phyloP scores from a whole-genome alignment of 163 green algal genomes.

The Smithsoniella earleae region DNA sequence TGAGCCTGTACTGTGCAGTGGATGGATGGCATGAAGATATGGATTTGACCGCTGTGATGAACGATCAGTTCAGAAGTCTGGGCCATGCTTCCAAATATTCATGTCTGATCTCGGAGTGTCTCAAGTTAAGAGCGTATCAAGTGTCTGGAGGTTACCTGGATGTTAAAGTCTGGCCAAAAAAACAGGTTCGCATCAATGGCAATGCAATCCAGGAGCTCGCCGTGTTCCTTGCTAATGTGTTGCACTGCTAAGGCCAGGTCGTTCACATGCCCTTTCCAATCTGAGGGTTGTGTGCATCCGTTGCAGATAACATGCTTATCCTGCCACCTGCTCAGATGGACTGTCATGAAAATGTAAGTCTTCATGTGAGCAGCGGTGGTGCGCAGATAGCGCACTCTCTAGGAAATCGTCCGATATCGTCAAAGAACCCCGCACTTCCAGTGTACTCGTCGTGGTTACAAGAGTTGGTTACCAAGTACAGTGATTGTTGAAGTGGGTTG shows the following conservation, averaged over 20 bases:
- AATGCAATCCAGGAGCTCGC: constrained; percentile 6
- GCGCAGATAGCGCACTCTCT: constrained; percentile 4
- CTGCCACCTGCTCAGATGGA: no score
- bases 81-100: no score
- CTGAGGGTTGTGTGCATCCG: not conserved
- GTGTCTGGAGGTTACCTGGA: no score
- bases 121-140: no score
- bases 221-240: not conserved
- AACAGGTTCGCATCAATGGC: constrained; percentile 24
- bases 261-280: constrained; percentile 1
- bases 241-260: not conserved
- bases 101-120: no score
- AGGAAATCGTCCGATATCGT: constrained; percentile 12
- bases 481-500: not conserved
- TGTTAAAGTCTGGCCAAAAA: constrained; percentile 17
- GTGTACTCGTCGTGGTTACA: constrained; percentile 14
- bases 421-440: constrained; percentile 16
- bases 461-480: constrained; percentile 10
- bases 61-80: no score
- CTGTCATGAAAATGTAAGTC: no score
- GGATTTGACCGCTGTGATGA: no score
- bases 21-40: no score
- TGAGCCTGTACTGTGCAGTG: no score
- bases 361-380: no score
- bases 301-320: constrained; percentile 6